Conservation (phyloP, 257 asterid species). For the Primulina eburnea region DNA sequence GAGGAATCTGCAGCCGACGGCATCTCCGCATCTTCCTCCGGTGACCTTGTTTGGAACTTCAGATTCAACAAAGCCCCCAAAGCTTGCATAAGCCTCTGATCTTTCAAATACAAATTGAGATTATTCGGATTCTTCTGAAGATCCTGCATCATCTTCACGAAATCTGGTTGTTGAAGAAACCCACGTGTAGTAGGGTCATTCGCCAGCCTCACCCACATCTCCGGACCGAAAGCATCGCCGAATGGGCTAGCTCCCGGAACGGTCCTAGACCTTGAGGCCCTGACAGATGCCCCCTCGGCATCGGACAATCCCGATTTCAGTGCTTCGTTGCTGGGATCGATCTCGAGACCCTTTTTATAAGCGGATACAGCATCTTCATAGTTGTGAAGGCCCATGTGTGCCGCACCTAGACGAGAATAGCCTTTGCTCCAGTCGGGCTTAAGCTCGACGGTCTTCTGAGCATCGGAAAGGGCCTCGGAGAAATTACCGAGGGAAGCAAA, state of each 20-base stretch:
- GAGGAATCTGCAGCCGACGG: constrained; percentile 25
- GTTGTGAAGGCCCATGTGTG: constrained; percentile 60
- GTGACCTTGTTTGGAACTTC: not conserved
- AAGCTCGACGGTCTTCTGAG: constrained; percentile 77
- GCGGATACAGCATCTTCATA: constrained; percentile 62
- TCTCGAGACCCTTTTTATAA: constrained; percentile 67
- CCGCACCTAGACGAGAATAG: constrained; percentile 87
- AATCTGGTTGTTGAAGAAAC: constrained; percentile 73
- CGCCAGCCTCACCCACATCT: constrained; percentile 81
- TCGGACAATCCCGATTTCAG: constrained; percentile 80
- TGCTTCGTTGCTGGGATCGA: constrained; percentile 80
- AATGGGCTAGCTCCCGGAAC: constrained; percentile 47
- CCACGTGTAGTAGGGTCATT: constrained; percentile 63
- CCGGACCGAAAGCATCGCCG: constrained; percentile 90
- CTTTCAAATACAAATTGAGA: constrained; percentile 38
- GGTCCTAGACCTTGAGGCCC: constrained; percentile 34
- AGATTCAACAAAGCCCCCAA: not conserved
- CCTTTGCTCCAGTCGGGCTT: constrained; percentile 87
- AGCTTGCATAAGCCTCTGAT: constrained; percentile 5
- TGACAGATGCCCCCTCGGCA: constrained; percentile 55
- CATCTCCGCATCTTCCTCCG: constrained; percentile 47
- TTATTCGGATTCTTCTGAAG: constrained; percentile 70
- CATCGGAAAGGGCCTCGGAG: constrained; percentile 54
- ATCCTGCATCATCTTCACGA: constrained; percentile 78
- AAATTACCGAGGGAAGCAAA: constrained; percentile 63